Base-by-base conservation (phyloP, 257 asterid species). In the Solanum rostratum region DNA sequence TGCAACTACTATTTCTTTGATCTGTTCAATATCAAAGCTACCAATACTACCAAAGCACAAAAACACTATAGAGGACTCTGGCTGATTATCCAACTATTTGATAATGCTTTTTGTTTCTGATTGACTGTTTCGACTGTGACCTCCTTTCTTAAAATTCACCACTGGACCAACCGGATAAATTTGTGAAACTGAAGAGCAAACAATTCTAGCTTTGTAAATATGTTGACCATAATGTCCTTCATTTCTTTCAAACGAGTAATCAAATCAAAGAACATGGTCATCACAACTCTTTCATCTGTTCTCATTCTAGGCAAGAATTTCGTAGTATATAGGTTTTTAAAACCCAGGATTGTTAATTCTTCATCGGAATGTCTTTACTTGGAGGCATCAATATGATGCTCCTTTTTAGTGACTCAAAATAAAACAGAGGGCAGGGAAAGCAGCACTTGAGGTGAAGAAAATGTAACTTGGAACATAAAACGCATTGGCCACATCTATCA, bases 141-240 rank as follows among this genome's bases (percentile, higher is more conserved):
- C 29, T 0, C n/a, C 57, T 8, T 59, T 80, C 4, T 78, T 29
- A 10, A 60, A 33, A 49, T 82, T 86, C 30, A 90, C 6, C 3
- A 89, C 39, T 30, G 94, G 96, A 2, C 96, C 94, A 15, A 89
- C 74, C 0, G 92, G 89, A 79, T 91, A 92, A 11, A 91, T 60
- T 27, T 62, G 85, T 0, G 88, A 92, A 65, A 65, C 49, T 86
- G 82, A 49, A 91, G 49, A 16, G 90, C 84, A 57, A 19, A 41
- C 0, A 87, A 15, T 73, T 91, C 96, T n/a, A 92, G 88, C 16
- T 89, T 94, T 1, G 53, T 24, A 50, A 91, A 90, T 0, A 93
- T 90, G 85, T 92, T 92, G 29, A 90, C 55, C 7, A 92, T 65
- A 3, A 92, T 83, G 4, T 92, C 94, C 30, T 71, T 90, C 1